Conservation (phyloP, 768 basidiomycete species). For the Russula sp. region DNA sequence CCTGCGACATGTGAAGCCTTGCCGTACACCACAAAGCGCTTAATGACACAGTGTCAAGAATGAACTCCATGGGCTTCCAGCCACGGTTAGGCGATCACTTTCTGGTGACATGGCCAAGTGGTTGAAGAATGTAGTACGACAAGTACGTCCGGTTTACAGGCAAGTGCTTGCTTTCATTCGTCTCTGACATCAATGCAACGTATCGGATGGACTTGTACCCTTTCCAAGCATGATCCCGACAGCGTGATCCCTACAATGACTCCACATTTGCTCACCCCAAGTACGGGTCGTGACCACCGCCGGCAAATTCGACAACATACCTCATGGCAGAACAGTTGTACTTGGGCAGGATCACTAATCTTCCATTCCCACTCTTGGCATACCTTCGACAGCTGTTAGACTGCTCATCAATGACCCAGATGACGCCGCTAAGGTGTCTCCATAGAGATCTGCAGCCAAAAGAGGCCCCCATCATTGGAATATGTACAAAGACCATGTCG, state of each 20-base stretch:
- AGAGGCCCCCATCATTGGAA: background rate
- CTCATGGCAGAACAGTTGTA: background rate
- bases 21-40: background rate
- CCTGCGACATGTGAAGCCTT: background rate
- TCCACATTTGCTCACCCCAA: background rate
- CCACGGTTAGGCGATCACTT: constrained; percentile 5
- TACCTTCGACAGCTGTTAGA: background rate
- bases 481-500: background rate
- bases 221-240: background rate
- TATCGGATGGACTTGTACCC: background rate
- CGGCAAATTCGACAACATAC: background rate
- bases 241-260: background rate
- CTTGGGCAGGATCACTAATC: background rate
- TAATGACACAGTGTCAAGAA: background rate
- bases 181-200: background rate
- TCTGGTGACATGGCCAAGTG: background rate
- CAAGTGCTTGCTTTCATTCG: background rate
- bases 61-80: background rate
- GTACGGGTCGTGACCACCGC: background rate
- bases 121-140: background rate
- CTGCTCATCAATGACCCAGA: background rate
- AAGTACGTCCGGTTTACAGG: background rate
- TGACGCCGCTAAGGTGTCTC: constrained; percentile 1
- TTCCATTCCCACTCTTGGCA: constrained; percentile 10
- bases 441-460: background rate